Base-by-base conservation (phyloP, 371 early-diverging fungal species). In the Mucor racemosus region DNA sequence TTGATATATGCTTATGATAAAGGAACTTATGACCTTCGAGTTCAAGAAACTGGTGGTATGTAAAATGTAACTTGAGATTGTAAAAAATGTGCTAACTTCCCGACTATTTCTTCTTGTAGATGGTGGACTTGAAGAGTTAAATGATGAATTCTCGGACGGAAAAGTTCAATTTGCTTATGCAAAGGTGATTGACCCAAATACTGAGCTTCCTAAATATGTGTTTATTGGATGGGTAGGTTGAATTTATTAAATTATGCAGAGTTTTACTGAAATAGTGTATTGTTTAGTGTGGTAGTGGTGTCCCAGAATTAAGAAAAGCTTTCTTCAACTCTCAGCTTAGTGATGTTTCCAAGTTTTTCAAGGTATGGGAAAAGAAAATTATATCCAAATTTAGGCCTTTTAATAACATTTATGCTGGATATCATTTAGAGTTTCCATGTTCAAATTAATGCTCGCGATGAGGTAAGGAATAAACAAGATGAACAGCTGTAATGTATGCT, bases 141-240 rank as follows among this genome's bases (percentile, higher is more conserved):
- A 75, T n/a, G 97, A 97, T 1, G 96, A 95, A 73, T 96, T 96
- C 78, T 86, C 88, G 60, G 94, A 92, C 62, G 88, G 92, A 58
- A 94, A 95, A 75, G 90, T 96, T 57, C 95, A 93, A 77, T 97
- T 91, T 76, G 97, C 95, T 11, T 94, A 91, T 78, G 90, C 82
- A 8, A 85, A 92, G 35, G 92, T 96, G 34, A 81, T 81, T 46
- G 97, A 97, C 76, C 95, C 94, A 11, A 92, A 94, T 64, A 92
- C 95, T 1, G 86, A 86, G 40, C 84, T 97, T 34, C 88, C 92
- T 59, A 97, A 97, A 78, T 91, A 90, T 75, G 94, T 96, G 50
- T 88, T 97, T 68, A 90, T 97, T 67, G 92, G 89, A n/a, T 97
- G 96, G 96, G 92, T 93, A 85, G 69, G 56, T 57, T 14, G 9